A percentile compares a stretch with the other conserved stretches of the same genome.
These are phyloP conservation scores for Yamadazyma membranifaciens DNA, from an alignment of 1,139 yeast species.

Conservation along the genomic window DNA sequence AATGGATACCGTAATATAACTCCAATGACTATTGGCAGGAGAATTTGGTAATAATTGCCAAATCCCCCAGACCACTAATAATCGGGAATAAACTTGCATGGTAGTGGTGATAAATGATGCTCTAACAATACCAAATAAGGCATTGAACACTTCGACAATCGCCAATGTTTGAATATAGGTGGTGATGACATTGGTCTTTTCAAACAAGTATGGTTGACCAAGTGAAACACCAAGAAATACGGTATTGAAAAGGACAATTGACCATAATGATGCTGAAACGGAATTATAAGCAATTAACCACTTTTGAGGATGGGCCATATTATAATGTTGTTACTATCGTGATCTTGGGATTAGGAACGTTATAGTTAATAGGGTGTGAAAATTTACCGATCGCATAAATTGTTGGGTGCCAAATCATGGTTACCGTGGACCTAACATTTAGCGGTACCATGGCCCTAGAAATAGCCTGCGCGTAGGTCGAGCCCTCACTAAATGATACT, in stretches of 20 bases:
- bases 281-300: slow-evolving; percentile 47
- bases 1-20: slow-evolving; percentile 61
- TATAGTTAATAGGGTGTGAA: too few species aligned
- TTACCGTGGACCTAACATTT: too few species aligned
- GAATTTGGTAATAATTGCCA: slow-evolving; percentile 70
- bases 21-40: slow-evolving; percentile 59
- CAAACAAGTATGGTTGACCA: slow-evolving; percentile 63
- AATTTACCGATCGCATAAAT: too few species aligned
- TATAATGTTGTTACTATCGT: neutral
- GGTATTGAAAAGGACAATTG: slow-evolving; percentile 42
- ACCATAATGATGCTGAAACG: slow-evolving; percentile 46
- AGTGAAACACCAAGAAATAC: slow-evolving; percentile 31
- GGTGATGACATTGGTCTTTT: slow-evolving; percentile 57
- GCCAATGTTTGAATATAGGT: slow-evolving; percentile 82
- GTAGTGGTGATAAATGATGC: slow-evolving; percentile 82
- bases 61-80: slow-evolving; percentile 81
- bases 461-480: too few species aligned
- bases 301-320: slow-evolving; percentile 26
- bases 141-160: slow-evolving; percentile 74
- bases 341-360: neutral
- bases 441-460: too few species aligned
- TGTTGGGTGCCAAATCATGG: too few species aligned
- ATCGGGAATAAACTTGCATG: slow-evolving; percentile 84
- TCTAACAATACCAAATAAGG: slow-evolving; percentile 74
- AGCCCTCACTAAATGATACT: too few species aligned